These are phyloP conservation scores for Naganishia vaughanmartiniae DNA, from an alignment of 768 basidiomycete genomes.

Conservation along the genomic window DNA sequence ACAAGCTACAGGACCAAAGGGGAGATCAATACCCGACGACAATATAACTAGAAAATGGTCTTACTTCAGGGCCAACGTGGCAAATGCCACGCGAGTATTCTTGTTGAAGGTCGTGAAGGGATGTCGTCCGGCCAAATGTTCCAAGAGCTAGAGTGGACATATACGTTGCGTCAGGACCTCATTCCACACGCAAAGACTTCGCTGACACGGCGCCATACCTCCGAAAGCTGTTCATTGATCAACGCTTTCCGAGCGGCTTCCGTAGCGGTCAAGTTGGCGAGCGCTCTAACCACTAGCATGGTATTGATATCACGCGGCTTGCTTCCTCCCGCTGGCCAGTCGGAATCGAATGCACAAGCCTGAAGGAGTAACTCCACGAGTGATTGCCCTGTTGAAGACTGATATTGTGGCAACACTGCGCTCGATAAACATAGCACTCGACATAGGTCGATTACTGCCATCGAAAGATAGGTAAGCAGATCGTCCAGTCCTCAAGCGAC, in stretches of 20 bases:
- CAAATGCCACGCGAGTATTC: slow-evolving; percentile 71
- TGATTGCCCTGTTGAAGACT: slow-evolving; percentile 55
- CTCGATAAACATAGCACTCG: slow-evolving; percentile 70
- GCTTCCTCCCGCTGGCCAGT: slow-evolving; percentile 60
- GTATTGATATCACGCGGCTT: slow-evolving; percentile 83
- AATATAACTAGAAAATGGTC: slow-evolving; percentile 44
- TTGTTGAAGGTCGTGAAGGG: slow-evolving; percentile 31
- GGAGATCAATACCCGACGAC: background rate
- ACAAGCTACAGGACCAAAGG: slow-evolving; percentile 36
- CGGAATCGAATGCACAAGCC: slow-evolving; percentile 65
- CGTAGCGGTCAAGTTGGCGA: slow-evolving; percentile 73
- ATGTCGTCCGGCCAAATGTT: slow-evolving; percentile 29
- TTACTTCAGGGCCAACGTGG: slow-evolving; percentile 85
- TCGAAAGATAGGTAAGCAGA: background rate
- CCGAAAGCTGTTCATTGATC: slow-evolving; percentile 34
- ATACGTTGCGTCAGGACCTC: background rate
- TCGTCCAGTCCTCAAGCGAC: background rate
- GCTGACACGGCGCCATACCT: slow-evolving; percentile 28
- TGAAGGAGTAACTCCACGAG: slow-evolving; percentile 66
- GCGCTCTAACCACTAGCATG: slow-evolving; percentile 70
- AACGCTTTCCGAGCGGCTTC: slow-evolving; percentile 40
- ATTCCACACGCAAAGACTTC: background rate
- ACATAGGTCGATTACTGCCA: slow-evolving; percentile 75
- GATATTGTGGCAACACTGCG: slow-evolving; percentile 55
- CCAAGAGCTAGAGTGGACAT: slow-evolving; percentile 32